Percentiles rank a stretch among this genome's conserved stretches.
phyloP scores from a whole-genome alignment of 164 flowering plant genomes.

The Nymphaea colorata region DNA sequence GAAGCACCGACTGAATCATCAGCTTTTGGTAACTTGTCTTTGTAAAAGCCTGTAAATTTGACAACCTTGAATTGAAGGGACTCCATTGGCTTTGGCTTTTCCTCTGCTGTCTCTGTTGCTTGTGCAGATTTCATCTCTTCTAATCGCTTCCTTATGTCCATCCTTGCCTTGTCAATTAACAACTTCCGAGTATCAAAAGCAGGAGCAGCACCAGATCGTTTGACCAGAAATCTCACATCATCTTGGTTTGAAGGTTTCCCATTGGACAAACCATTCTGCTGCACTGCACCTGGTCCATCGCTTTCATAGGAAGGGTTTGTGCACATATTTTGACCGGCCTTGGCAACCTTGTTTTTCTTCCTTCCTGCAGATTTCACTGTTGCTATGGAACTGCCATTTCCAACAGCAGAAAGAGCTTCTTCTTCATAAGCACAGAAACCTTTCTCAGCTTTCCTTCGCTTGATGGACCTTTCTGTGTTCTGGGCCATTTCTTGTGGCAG shows the following conservation, averaged over 20 bases:
- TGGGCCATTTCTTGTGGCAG: neutral
- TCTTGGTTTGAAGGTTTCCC: neutral
- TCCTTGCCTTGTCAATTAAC: constrained; percentile 62
- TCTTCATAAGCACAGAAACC: neutral
- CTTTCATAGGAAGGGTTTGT: neutral
- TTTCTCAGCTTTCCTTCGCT: neutral
- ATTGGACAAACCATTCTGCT: neutral
- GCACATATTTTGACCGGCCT: neutral
- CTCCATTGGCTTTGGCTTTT: neutral
- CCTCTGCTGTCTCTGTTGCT: constrained; percentile 15
- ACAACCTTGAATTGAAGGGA: neutral
- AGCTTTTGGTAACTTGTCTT: constrained; percentile 10
- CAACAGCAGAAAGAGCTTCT: neutral
- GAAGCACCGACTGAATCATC: constrained; percentile 12
- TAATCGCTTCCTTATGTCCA: constrained; percentile 51
- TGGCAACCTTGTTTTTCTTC: neutral
- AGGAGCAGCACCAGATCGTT: constrained; percentile 31
- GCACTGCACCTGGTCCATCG: neutral
- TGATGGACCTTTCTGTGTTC: neutral
- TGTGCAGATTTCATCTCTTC: constrained; percentile 33
- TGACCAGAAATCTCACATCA: constrained; percentile 1
- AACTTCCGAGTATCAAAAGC: constrained; percentile 58
- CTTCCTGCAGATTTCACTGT: neutral
- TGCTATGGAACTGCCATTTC: neutral
- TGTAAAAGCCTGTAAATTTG: neutral